Evolutionary conservation across 257 asterid genomes (phyloP).

Genomic region (Solanum piurae): DNA sequence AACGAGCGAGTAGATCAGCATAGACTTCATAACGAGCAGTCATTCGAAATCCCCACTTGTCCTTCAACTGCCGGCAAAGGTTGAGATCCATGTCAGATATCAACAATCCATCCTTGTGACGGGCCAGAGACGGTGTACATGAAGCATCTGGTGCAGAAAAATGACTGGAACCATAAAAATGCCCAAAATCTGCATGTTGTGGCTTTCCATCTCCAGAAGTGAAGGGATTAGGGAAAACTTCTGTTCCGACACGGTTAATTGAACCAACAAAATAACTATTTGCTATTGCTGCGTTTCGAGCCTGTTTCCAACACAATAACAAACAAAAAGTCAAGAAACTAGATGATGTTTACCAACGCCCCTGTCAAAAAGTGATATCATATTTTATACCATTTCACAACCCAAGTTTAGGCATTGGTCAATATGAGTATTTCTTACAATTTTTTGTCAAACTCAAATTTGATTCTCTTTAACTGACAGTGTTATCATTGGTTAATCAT

Average conservation of each 20-base stretch:
- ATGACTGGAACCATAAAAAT: constrained; percentile 90
- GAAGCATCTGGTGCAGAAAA: constrained; percentile 88
- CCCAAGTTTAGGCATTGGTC: not conserved
- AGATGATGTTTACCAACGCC: not conserved
- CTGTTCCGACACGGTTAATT: constrained; percentile 88
- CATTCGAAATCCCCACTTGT: constrained; percentile 96
- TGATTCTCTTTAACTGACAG: not conserved
- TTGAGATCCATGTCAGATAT: constrained; percentile 81
- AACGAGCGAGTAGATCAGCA: constrained; percentile 52
- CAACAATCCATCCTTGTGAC: constrained; percentile 64
- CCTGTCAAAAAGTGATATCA: not conserved
- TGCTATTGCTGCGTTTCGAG: constrained; percentile 94
- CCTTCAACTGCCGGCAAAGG: constrained; percentile 83
- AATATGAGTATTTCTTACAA: not conserved
- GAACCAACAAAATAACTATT: constrained; percentile 82
- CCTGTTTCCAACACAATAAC: constrained; percentile 35
- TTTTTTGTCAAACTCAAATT: not conserved
- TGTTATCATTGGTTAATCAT: not conserved
- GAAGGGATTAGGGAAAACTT: constrained; percentile 76
- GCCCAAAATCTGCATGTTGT: constrained; percentile 81
- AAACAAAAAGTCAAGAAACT: not conserved
- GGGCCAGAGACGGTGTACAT: constrained; percentile 80
- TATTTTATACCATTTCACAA: not conserved
- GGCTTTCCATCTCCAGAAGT: constrained; percentile 97
- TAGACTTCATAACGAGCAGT: constrained; percentile 79